Conservation (phyloP, 768 basidiomycete genomes). For the Rhodosporidiobolus sp. region DNA sequence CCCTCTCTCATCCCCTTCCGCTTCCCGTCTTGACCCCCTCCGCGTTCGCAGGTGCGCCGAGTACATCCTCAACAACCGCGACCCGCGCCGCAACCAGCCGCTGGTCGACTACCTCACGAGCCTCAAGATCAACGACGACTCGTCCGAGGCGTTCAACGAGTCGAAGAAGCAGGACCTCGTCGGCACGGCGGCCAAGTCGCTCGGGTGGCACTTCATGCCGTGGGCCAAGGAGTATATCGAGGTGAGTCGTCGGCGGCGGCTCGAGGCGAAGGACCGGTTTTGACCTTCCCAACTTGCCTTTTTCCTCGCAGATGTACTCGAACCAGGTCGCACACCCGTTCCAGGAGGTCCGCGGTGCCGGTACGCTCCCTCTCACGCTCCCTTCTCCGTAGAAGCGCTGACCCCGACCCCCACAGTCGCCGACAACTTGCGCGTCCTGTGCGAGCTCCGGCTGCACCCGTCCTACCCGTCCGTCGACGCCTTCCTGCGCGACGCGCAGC, state of each 20-base stretch:
- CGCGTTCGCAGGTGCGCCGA: slow-evolving; percentile 49
- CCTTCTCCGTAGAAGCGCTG: slow-evolving; percentile 39
- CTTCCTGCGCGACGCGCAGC: slow-evolving; percentile 38
- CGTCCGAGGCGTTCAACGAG: slow-evolving; percentile 77
- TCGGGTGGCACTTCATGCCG: slow-evolving; percentile 74
- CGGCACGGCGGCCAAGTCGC: slow-evolving; percentile 52
- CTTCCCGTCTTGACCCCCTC: no score
- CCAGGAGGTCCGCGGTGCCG: slow-evolving; percentile 55
- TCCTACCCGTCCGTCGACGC: slow-evolving; percentile 41
- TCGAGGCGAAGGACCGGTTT: slow-evolving; percentile 57
- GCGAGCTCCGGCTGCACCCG: slow-evolving; percentile 43
- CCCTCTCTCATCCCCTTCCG: slow-evolving; percentile 18
- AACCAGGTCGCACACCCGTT: slow-evolving; percentile 14
- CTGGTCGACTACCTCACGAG: slow-evolving; percentile 70
- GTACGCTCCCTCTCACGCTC: slow-evolving; percentile 63
- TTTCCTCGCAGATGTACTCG: slow-evolving; percentile 42
- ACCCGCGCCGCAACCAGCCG: slow-evolving; percentile 77
- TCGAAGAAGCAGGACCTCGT: slow-evolving; percentile 44
- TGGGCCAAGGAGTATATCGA: slow-evolving; percentile 70
- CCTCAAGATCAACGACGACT: slow-evolving; percentile 66
- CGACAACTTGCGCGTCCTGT: slow-evolving; percentile 41
- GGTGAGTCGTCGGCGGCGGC: slow-evolving; percentile 62
- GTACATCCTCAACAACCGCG: slow-evolving; percentile 73
- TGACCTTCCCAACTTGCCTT: background rate
- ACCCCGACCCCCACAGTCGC: slow-evolving; percentile 54